Percentiles rank a stretch among this genome's conserved stretches.
phyloP scores from a whole-genome alignment of 306 rosid species.

The Macrotyloma uniflorum region DNA sequence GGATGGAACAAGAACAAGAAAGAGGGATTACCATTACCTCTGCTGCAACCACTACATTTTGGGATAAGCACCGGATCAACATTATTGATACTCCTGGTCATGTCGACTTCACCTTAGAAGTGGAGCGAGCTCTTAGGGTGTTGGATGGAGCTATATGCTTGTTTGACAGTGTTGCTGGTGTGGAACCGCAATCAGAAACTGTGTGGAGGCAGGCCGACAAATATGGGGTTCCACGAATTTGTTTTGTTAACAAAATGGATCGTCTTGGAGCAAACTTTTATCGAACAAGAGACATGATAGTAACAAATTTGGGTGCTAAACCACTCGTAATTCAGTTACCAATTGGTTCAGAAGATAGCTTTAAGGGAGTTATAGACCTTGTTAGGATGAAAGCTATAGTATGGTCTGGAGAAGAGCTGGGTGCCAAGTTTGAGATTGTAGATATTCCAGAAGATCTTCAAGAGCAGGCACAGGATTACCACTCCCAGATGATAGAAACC shows the following conservation, averaged over 20 bases:
- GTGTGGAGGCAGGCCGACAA: slow-evolving; percentile 99
- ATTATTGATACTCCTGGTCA: slow-evolving; percentile 98
- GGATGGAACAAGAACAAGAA: slow-evolving; percentile 99
- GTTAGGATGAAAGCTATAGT: slow-evolving; percentile 91
- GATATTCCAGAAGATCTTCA: slow-evolving; percentile 80
- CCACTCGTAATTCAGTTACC: slow-evolving; percentile 94
- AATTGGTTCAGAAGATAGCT: slow-evolving; percentile 83
- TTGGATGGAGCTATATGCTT: slow-evolving; percentile 95
- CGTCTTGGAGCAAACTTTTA: slow-evolving; percentile 96
- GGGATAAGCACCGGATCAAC: slow-evolving; percentile 93
- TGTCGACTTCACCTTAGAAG: slow-evolving; percentile 95
- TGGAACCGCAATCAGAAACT: slow-evolving; percentile 96
- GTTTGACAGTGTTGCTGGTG: slow-evolving; percentile 98
- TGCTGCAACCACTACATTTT: slow-evolving; percentile 96
- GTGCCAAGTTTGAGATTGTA: slow-evolving; percentile 77
- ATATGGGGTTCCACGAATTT: slow-evolving; percentile 94
- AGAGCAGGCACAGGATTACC: slow-evolving; percentile 75
- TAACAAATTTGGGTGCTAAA: slow-evolving; percentile 90
- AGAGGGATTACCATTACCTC: slow-evolving; percentile 98
- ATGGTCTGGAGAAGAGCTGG: slow-evolving; percentile 97
- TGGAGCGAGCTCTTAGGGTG: slow-evolving; percentile 97
- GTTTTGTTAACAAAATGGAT: slow-evolving; percentile 97
- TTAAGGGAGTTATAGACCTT: slow-evolving; percentile 85
- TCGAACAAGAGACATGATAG: slow-evolving; percentile 96
- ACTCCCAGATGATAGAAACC: slow-evolving; percentile 73